A percentile compares a stretch with the other conserved stretches of the same genome.
Evolutionary conservation across 345 rosid genomes (phyloP).

Genomic region (Lepidium africanum): DNA sequence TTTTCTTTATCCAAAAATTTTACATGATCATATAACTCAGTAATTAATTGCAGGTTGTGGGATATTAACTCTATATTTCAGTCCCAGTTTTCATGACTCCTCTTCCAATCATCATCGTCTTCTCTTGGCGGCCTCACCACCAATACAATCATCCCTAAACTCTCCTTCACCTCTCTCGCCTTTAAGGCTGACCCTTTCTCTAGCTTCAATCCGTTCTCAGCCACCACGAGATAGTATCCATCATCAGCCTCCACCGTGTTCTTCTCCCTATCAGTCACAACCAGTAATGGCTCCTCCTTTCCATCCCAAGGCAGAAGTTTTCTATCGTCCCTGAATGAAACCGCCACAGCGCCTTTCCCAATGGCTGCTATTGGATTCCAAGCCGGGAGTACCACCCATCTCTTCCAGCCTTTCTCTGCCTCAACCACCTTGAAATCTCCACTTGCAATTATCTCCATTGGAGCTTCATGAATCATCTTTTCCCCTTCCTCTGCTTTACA

Average conservation of each 20-base stretch:
- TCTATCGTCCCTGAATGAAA: conserved; percentile 64
- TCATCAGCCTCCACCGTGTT: conserved; percentile 45
- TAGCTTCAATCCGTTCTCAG: conserved; percentile 47
- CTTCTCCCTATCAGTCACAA: conserved; percentile 56
- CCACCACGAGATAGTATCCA: conserved; percentile 61
- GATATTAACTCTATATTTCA: conserved; percentile 22
- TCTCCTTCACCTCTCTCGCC: conserved; percentile 39
- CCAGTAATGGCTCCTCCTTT: conserved; percentile 74
- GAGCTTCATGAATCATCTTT: conserved; percentile 54
- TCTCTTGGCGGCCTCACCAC: conserved; percentile 77
- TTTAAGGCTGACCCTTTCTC: conserved; percentile 67
- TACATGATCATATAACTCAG: conserved; percentile 1
- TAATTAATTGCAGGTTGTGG: conserved; percentile 1
- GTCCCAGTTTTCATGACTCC: conserved; percentile 71
- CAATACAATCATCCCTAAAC: conserved; percentile 56
- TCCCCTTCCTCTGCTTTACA: conserved; percentile 54
- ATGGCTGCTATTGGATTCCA: conserved; percentile 51
- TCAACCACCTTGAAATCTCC: conserved; percentile 77
- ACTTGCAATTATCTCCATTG: conserved; percentile 37
- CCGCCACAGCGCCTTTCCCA: conserved; percentile 55
- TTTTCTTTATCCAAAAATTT: conserved; percentile 23
- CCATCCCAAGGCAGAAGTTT: conserved; percentile 62
- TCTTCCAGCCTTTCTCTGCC: conserved; percentile 72
- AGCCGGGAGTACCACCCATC: conserved; percentile 83
- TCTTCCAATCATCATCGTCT: conserved; percentile 44